These are phyloP conservation scores for Spongospora subterranea DNA, from an alignment of 208 protist species.

Conservation along the genomic window DNA sequence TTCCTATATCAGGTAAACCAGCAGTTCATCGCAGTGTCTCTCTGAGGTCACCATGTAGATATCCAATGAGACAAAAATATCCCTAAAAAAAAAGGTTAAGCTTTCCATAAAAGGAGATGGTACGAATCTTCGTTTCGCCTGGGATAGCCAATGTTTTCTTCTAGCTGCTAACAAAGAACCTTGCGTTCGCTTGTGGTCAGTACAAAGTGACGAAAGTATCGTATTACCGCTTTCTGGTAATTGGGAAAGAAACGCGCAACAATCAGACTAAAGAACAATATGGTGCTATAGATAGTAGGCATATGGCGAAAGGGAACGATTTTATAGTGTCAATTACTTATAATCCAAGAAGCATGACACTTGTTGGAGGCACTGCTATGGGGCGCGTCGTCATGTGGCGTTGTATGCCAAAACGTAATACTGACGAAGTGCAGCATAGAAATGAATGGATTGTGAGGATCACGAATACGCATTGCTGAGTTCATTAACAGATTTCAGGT, in stretches of 20 bases:
- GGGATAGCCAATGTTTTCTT: neutral
- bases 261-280: neutral
- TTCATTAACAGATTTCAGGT: neutral
- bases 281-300: neutral
- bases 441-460: neutral
- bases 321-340: neutral
- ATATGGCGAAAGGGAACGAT: constrained; percentile 41
- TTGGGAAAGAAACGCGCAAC: neutral
- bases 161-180: constrained; percentile 32
- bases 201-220: constrained; percentile 9
- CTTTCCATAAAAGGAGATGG: constrained; percentile 5
- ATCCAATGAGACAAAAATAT: neutral
- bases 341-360: neutral
- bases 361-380: neutral
- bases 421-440: too few species aligned
- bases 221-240: constrained; percentile 8
- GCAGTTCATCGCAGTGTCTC: neutral
- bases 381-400: constrained; percentile 46
- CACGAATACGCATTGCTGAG: neutral
- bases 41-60: neutral
- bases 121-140: neutral
- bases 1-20: constrained; percentile 6
- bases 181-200: constrained; percentile 1
- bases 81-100: constrained; percentile 36
- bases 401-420: neutral